A percentile compares a stretch with the other conserved stretches of the same genome.
Conservation (phyloP, 768 basidiomycete species). For the Filobasidium wieringae region DNA sequence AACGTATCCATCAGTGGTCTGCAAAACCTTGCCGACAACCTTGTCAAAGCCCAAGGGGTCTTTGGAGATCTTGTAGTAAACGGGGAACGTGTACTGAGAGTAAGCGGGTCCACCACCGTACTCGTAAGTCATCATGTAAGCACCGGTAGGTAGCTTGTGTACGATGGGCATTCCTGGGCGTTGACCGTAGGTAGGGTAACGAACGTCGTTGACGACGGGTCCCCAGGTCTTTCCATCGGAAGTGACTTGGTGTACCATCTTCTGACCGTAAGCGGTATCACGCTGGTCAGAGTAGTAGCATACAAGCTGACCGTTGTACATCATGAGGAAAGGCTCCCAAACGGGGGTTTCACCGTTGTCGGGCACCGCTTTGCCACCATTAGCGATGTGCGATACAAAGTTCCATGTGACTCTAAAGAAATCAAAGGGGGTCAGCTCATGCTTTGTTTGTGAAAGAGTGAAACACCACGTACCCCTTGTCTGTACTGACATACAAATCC, state of each 20-base stretch:
- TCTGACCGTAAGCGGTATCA: conserved; percentile 17
- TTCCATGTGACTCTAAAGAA: conserved; percentile 13
- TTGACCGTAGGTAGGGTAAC: conserved; percentile 7
- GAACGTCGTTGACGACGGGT: conserved; percentile 14
- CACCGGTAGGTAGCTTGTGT: conserved; percentile 7
- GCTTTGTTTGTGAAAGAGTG: too few relatives aligned
- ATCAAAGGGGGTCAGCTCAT: background rate
- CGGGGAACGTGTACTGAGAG: conserved; percentile 11
- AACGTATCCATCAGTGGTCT: conserved; percentile 7
- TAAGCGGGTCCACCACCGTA: conserved; percentile 14
- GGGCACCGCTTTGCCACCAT: conserved; percentile 11
- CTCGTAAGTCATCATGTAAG: conserved; percentile 21
- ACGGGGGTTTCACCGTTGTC: conserved; percentile 21
- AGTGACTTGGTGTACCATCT: conserved; percentile 17
- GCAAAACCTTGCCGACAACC: conserved; percentile 3
- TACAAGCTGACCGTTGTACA: conserved; percentile 17
- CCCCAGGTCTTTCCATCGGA: conserved; percentile 18
- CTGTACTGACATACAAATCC: conserved; percentile 18
- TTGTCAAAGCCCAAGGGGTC: conserved; percentile 13
- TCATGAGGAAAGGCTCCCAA: conserved; percentile 21
- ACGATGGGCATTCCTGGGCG: conserved; percentile 20
- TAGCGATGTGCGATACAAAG: conserved; percentile 19
- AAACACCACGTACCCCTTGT: conserved; percentile 11
- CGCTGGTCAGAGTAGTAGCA: conserved; percentile 23
- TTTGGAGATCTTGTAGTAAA: conserved; percentile 19